Base-by-base conservation (phyloP, 345 rosid genomes). In the Eucalyptus virginea region DNA sequence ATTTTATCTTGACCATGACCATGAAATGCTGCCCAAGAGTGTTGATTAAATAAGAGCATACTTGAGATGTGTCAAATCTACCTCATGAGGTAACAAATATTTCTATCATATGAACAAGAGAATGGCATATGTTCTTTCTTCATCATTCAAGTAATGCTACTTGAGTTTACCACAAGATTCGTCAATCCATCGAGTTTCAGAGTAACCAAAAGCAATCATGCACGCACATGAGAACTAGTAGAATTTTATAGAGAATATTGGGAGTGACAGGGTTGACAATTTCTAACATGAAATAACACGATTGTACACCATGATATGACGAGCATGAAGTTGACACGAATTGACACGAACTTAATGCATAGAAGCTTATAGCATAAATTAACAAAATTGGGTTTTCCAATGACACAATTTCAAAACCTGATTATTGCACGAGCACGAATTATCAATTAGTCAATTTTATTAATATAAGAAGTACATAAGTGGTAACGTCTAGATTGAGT, bases 51-150 rank as follows among this genome's bases (percentile, higher is more conserved):
- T 5, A 52, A 52, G 10, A 52, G 58, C 10, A 52, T 52, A 52
- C 58, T 52, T 52, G 26, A 52, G 58, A 52, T 52, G 58, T 52
- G 26, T 52, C 0, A 0, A 19, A 19, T 52, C 0, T 19, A 19
- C 26, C 58, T 52, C 0, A 51, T 6, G 58, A 52, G 0, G 58
- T 52, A 52, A 52, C 10, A 19, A 52, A 0, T 0, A 52, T 52
- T 8, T 54, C 5, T 3, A 54, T 54, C 26, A 3, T 54, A 54
- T 1, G 11, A 21, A 54, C 58, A 54, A 54, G 11, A 54, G 58
- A 0, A 0, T 8, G 0, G 23, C 24, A 52, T 7, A 7, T 52
- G 0, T 19, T 7, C 26, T 54, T 54, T 58, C 0, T 10, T 0
- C n/a, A 2, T 54, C 60, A 54, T 23, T 54, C 5, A 0, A 4